These are phyloP conservation scores for Solanum infundibuliforme DNA, from an alignment of 257 asterid species.

Conservation along the genomic window DNA sequence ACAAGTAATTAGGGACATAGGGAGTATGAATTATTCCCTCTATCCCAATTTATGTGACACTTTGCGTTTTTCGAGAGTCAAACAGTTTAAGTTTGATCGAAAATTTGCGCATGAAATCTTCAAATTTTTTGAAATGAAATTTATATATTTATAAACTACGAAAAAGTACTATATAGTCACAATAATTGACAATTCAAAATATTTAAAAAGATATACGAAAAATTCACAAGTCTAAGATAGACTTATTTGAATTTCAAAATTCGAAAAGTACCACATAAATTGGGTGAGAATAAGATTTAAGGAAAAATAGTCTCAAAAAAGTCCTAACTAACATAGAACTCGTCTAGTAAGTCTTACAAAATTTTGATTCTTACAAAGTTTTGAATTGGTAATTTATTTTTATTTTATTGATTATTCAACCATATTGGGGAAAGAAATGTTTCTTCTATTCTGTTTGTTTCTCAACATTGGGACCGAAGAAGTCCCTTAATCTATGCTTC, in stretches of 20 bases:
- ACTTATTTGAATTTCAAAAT: too few species aligned
- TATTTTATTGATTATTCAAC: background rate
- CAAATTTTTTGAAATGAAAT: too few species aligned
- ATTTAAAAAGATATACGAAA: background rate
- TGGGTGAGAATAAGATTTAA: too few species aligned
- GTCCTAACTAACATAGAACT: background rate
- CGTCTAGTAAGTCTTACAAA: background rate
- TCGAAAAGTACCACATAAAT: too few species aligned
- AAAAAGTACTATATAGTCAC: too few species aligned
- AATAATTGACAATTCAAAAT: background rate
- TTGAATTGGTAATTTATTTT: background rate
- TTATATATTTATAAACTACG: too few species aligned
- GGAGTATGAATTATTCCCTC: background rate
- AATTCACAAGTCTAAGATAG: too few species aligned
- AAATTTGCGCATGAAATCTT: background rate
- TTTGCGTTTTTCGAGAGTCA: background rate
- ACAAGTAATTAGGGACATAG: too few species aligned
- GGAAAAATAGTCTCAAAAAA: background rate
- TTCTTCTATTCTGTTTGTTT: slow-evolving; percentile 47
- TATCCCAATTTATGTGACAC: background rate
- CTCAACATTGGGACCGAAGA: slow-evolving; percentile 4
- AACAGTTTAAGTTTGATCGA: background rate
- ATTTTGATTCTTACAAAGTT: background rate
- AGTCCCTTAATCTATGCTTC: slow-evolving; percentile 33
- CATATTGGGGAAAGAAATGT: slow-evolving; percentile 22